phyloP scores from a whole-genome alignment of 768 basidiomycete genomes.

The Xanthoconium stramineum region DNA sequence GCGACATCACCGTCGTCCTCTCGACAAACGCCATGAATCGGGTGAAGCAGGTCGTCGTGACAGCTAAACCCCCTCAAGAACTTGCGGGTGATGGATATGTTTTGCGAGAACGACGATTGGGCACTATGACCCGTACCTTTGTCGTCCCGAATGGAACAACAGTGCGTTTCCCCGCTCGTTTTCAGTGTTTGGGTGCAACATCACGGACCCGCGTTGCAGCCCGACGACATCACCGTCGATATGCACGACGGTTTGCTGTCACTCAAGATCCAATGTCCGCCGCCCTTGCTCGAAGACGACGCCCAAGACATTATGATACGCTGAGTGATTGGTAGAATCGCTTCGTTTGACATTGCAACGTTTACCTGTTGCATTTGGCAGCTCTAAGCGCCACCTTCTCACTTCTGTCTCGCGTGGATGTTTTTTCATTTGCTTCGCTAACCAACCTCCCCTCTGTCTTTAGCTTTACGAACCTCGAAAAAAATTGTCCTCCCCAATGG shows the following conservation, averaged over 20 bases:
- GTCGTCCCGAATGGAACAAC: slow-evolving; percentile 54
- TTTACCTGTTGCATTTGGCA: slow-evolving; percentile 9
- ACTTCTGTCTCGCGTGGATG: slow-evolving; percentile 5
- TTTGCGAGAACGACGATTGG: slow-evolving; percentile 55
- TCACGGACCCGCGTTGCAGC: slow-evolving; percentile 32
- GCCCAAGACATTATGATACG: slow-evolving; percentile 48
- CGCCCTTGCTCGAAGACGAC: slow-evolving; percentile 40
- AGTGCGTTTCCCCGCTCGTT: slow-evolving; percentile 38
- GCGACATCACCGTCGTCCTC: slow-evolving; percentile 57
- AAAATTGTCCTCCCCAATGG: not conserved
- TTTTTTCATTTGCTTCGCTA: slow-evolving; percentile 2
- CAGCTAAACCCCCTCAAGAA: slow-evolving; percentile 42
- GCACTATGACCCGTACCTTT: slow-evolving; percentile 47
- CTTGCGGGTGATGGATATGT: slow-evolving; percentile 42
- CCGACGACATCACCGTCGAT: slow-evolving; percentile 50
- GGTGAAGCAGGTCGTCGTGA: slow-evolving; percentile 57
- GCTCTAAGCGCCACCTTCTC: not conserved
- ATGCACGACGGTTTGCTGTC: slow-evolving; percentile 62
- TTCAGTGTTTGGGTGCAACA: not conserved
- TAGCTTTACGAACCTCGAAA: slow-evolving; percentile 8
- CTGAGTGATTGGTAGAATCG: slow-evolving; percentile 33
- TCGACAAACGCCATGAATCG: slow-evolving; percentile 60
- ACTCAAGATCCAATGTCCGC: slow-evolving; percentile 51
- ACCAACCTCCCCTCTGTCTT: not conserved
- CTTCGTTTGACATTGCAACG: slow-evolving; percentile 6